These are phyloP conservation scores for Pseudogymnoascus sp. DNA, from an alignment of 2,329 filamentous ascomycete genomes.

Conservation along the genomic window DNA sequence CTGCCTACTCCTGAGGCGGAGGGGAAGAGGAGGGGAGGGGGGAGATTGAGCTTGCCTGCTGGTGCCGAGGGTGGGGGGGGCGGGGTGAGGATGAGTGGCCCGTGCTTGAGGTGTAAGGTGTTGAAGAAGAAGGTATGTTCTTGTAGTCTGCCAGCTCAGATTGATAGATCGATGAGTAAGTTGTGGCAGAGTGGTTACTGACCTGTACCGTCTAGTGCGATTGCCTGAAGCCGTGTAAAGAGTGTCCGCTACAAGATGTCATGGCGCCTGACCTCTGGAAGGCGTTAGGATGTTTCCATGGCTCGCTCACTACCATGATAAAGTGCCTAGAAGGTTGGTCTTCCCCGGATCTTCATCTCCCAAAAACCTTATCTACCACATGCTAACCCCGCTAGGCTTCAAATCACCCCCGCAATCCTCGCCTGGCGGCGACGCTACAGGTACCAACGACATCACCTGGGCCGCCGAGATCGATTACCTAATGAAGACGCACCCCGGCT, in stretches of 20 bases:
- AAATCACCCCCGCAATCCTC: not conserved
- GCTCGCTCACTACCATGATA: not conserved
- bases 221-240: not conserved
- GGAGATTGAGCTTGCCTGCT: not conserved
- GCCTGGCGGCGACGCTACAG: not conserved
- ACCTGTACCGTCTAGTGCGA: not conserved
- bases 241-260: not conserved
- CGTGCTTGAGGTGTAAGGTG: conserved; percentile 3
- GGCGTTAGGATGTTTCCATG: not conserved
- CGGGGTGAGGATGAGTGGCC: not conserved
- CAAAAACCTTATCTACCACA: not conserved
- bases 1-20: not conserved
- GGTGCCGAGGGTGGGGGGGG: not conserved
- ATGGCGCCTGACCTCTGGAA: not conserved
- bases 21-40: not conserved
- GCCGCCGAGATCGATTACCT: not conserved
- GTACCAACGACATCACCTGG: not conserved
- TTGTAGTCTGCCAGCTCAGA: not conserved
- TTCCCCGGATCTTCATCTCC: not conserved
- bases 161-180: not conserved
- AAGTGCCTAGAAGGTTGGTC: not conserved
- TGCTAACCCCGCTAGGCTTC: not conserved
- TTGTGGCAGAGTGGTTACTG: not conserved
- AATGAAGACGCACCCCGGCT: not conserved
- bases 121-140: conserved; percentile 4